Evolutionary conservation across 345 rosid genomes (phyloP).

Genomic region (Melaleuca quinquenervia): DNA sequence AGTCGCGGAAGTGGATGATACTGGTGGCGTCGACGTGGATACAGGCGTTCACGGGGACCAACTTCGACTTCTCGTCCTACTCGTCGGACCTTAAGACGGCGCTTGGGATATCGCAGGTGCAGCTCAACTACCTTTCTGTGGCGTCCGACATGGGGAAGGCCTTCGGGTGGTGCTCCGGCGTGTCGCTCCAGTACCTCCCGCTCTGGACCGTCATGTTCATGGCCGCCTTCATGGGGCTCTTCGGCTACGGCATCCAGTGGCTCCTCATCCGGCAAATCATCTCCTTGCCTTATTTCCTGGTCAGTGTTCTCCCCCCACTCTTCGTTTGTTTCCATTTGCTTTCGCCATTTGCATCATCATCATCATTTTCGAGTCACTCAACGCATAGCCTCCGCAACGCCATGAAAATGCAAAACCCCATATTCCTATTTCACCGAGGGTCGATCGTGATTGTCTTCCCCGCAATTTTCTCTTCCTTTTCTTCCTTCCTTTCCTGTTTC

Average conservation of each 20-base stretch:
- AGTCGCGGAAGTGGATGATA: conserved; percentile 60
- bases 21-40: conserved; percentile 60
- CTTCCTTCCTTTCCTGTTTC: too few species aligned
- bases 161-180: conserved; percentile 68
- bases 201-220: conserved; percentile 46
- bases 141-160: conserved; percentile 81
- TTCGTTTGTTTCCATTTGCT: neutral
- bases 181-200: conserved; percentile 42
- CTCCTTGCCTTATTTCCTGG: conserved; percentile 56
- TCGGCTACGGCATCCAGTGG: conserved; percentile 72
- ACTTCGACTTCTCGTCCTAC: conserved; percentile 74
- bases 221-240: conserved; percentile 42
- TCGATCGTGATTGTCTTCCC: neutral
- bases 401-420: neutral
- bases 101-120: conserved; percentile 63
- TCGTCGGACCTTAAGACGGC: conserved; percentile 46
- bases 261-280: conserved; percentile 38
- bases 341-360: neutral
- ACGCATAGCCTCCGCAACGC: neutral
- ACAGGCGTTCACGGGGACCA: conserved; percentile 76
- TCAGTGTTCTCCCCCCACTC: conserved; percentile 4
- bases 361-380: neutral
- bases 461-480: neutral
- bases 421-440: neutral
- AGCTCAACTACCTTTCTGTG: conserved; percentile 54